Evolutionary conservation across 345 rosid genomes (phyloP).

Genomic region (Gossypium mustelinum): DNA sequence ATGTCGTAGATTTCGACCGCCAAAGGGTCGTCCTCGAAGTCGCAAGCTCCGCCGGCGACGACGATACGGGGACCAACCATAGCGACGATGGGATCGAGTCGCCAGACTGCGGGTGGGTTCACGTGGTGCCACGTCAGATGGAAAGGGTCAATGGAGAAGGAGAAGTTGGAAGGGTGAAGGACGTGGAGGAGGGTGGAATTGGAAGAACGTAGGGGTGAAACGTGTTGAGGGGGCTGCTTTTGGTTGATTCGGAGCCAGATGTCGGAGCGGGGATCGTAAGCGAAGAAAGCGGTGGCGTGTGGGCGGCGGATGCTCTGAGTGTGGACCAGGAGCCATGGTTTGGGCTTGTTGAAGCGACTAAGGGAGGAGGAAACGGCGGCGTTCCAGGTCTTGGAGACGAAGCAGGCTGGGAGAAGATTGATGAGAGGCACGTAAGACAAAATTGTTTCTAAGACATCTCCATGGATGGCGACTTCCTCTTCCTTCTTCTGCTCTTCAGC

Average conservation of each 20-base stretch:
- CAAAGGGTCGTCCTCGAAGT: conserved; percentile 67
- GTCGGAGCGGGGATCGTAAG: conserved; percentile 65
- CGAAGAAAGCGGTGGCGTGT: conserved; percentile 31
- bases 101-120: conserved; percentile 47
- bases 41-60: conserved; percentile 58
- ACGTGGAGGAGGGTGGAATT: conserved; percentile 53
- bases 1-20: conserved; percentile 59
- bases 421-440: conserved; percentile 50
- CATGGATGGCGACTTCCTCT: conserved; percentile 22
- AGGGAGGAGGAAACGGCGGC: conserved; percentile 65
- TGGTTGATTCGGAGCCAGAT: conserved; percentile 49
- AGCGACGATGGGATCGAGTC: conserved; percentile 65
- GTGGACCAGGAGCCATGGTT: conserved; percentile 70
- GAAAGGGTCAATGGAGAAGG: conserved; percentile 68
- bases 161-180: conserved; percentile 45
- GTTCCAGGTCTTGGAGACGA: conserved; percentile 67
- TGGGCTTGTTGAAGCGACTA: conserved; percentile 33
- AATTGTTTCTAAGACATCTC: conserved; percentile 49
- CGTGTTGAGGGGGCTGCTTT: conserved; percentile 17
- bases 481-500: background rate
- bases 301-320: conserved; percentile 40
- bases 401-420: conserved; percentile 51
- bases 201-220: conserved; percentile 49
- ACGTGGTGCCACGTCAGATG: conserved; percentile 59
- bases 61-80: conserved; percentile 39